phyloP scores from a whole-genome alignment of 768 basidiomycete genomes.

The Auricularia sp. region DNA sequence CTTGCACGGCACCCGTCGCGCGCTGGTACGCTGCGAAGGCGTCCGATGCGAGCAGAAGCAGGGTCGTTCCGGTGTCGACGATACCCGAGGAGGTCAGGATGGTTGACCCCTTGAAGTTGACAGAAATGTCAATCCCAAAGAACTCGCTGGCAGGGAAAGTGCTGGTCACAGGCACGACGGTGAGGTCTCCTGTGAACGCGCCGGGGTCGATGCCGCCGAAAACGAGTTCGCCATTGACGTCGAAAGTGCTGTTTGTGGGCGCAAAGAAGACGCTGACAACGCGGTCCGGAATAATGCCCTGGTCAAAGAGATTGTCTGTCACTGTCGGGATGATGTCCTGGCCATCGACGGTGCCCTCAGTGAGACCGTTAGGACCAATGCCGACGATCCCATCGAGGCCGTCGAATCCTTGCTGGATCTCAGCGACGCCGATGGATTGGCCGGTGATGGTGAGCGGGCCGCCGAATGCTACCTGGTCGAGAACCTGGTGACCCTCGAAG shows the following conservation, averaged over 20 bases:
- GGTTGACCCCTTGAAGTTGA: slow-evolving; percentile 14
- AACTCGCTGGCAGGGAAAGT: slow-evolving; percentile 38
- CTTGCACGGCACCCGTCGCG: slow-evolving; percentile 43
- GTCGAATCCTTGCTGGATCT: slow-evolving; percentile 30
- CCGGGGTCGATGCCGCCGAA: slow-evolving; percentile 40
- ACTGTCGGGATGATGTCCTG: slow-evolving; percentile 42
- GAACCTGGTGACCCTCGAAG: slow-evolving; percentile 4
- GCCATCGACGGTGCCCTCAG: slow-evolving; percentile 11
- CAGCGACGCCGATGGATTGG: slow-evolving; percentile 47
- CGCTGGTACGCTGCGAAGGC: slow-evolving; percentile 46
- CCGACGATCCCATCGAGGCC: slow-evolving; percentile 43
- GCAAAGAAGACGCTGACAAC: slow-evolving; percentile 43
- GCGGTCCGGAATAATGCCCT: slow-evolving; percentile 35
- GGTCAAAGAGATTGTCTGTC: slow-evolving; percentile 41
- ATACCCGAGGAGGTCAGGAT: slow-evolving; percentile 33
- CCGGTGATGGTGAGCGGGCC: slow-evolving; percentile 31
- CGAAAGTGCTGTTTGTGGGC: slow-evolving; percentile 25
- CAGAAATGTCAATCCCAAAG: slow-evolving; percentile 1
- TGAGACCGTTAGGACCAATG: slow-evolving; percentile 34
- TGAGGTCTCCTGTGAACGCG: slow-evolving; percentile 29
- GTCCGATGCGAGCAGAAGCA: slow-evolving; percentile 19
- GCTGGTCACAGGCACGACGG: slow-evolving; percentile 30
- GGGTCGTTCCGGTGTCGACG: slow-evolving; percentile 44
- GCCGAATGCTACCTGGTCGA: slow-evolving; percentile 11
- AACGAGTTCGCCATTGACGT: slow-evolving; percentile 41